phyloP scores from a whole-genome alignment of 805 yeast species.

The Clavispora santaluciae region DNA sequence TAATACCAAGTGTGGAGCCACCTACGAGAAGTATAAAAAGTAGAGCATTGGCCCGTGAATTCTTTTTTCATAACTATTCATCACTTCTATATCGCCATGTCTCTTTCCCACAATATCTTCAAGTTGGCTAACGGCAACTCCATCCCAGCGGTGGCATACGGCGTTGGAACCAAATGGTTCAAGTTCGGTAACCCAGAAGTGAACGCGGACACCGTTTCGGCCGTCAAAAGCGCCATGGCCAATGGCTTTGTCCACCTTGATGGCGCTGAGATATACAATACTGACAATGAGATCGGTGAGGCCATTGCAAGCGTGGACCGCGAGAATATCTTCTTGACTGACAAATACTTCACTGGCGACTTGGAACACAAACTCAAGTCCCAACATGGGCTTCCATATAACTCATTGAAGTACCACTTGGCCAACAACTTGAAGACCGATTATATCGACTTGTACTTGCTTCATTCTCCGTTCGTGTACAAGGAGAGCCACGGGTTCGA shows the following conservation, averaged over 20 bases:
- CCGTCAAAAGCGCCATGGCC: constrained; percentile 43
- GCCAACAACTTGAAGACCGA: constrained; percentile 32
- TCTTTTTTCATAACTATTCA: too few species aligned
- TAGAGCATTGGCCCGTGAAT: too few species aligned
- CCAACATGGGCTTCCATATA: constrained; percentile 31
- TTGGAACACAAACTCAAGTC: constrained; percentile 6
- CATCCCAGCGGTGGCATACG: constrained; percentile 47
- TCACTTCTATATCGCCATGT: constrained; percentile 6
- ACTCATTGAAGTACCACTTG: constrained; percentile 36
- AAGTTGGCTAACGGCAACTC: constrained; percentile 29
- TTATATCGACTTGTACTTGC: constrained; percentile 50
- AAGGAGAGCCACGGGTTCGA: constrained; percentile 33
- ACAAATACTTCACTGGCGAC: constrained; percentile 40
- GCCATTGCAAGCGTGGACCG: constrained; percentile 44
- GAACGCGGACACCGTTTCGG: constrained; percentile 34
- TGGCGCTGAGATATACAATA: constrained; percentile 59
- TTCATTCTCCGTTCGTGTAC: constrained; percentile 42
- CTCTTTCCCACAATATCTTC: constrained; percentile 18
- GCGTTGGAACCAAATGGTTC: constrained; percentile 47
- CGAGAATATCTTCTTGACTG: constrained; percentile 51
- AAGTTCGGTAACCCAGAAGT: constrained; percentile 20
- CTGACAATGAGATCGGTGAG: constrained; percentile 51
- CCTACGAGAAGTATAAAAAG: too few species aligned
- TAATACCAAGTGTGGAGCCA: too few species aligned
- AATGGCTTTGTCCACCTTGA: constrained; percentile 58